Evolutionary conservation across 2,329 filamentous ascomycete species (phyloP).

Genomic region (Ascochyta lentis): DNA sequence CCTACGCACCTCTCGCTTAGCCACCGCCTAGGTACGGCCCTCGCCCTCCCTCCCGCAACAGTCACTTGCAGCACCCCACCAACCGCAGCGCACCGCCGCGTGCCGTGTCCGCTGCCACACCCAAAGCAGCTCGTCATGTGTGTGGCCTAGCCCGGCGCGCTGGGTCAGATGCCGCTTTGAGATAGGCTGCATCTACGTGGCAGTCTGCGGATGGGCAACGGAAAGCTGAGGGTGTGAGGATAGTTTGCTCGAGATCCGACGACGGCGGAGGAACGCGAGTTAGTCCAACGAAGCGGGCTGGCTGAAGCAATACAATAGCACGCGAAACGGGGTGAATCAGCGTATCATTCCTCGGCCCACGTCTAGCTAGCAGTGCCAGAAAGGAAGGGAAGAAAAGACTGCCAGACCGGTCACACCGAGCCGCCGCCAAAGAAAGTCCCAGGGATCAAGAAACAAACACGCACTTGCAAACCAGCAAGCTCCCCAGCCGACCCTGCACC

Average conservation of each 20-base stretch:
- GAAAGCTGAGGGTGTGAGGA: constrained; percentile 17
- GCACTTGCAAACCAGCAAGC: too few species aligned
- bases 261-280: constrained; percentile 7
- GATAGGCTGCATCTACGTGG: constrained; percentile 44
- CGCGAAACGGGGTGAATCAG: too few species aligned
- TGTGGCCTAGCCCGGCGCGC: constrained; percentile 16
- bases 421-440: too few species aligned
- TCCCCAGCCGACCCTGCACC: background rate
- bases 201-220: constrained; percentile 39
- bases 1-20: constrained; percentile 32
- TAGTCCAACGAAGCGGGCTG: background rate
- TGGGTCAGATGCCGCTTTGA: constrained; percentile 22
- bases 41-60: constrained; percentile 15
- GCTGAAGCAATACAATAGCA: background rate
- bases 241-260: background rate
- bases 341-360: too few species aligned
- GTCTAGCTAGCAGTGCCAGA: too few species aligned
- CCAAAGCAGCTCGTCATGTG: constrained; percentile 26
- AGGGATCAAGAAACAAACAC: too few species aligned
- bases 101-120: constrained; percentile 2
- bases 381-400: too few species aligned
- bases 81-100: constrained; percentile 25
- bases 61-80: constrained; percentile 16
- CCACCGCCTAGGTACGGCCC: constrained; percentile 23
- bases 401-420: too few species aligned